These are phyloP conservation scores for Phascolomyces articulosus DNA, from an alignment of 371 early-diverging fungal genomes.

Conservation along the genomic window DNA sequence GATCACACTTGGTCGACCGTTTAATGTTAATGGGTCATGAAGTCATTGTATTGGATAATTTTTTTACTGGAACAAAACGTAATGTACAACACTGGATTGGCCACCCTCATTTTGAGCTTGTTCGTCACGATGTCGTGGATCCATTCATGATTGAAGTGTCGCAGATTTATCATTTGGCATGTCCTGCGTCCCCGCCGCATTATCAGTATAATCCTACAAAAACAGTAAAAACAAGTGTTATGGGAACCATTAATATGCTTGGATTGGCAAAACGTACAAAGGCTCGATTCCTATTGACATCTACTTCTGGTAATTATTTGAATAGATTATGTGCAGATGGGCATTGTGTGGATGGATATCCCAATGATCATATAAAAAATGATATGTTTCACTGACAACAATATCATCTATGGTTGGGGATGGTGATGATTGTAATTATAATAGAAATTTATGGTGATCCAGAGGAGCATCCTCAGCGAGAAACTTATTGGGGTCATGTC, in stretches of 20 bases:
- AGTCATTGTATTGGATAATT: conserved; percentile 87
- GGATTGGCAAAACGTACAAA: conserved; percentile 86
- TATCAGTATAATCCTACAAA: conserved; percentile 91
- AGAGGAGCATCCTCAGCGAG: conserved; percentile 86
- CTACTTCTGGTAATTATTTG: conserved; percentile 73
- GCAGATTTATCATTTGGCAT: conserved; percentile 86
- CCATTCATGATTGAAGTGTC: conserved; percentile 86
- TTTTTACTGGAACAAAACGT: conserved; percentile 77
- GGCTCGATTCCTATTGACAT: conserved; percentile 80
- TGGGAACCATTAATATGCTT: conserved; percentile 92
- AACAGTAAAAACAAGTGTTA: conserved; percentile 85
- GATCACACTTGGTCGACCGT: conserved; percentile 84
- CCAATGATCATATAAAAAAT: not conserved
- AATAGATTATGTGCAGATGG: not conserved
- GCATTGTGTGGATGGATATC: not conserved
- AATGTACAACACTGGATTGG: conserved; percentile 86
- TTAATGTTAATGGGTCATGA: conserved; percentile 89
- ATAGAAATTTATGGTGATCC: conserved; percentile 92
- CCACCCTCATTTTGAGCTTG: conserved; percentile 87
- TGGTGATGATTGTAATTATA: too few species aligned
- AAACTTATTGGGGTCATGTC: conserved; percentile 88
- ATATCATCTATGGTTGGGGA: not conserved
- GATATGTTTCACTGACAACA: not conserved
- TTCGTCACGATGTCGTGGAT: conserved; percentile 85
- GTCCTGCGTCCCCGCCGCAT: conserved; percentile 90